A percentile compares a stretch with the other conserved stretches of the same genome.
Conservation (phyloP, 345 rosid species). For the Conringia planisiliqua region DNA sequence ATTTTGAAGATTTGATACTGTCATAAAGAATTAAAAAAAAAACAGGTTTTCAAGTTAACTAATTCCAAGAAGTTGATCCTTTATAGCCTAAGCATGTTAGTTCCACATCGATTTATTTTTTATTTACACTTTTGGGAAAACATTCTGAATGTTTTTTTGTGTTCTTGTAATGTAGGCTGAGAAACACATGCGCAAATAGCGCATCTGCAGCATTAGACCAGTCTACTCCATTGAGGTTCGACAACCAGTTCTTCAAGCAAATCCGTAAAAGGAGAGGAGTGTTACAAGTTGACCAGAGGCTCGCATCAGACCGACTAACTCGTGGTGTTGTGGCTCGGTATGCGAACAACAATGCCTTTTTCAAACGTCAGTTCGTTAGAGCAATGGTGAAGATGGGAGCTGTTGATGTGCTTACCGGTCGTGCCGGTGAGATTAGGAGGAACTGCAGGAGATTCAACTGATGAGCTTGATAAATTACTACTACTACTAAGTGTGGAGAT, state of each 20-base stretch:
- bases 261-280: slow-evolving; percentile 32
- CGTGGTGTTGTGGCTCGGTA: slow-evolving; percentile 33
- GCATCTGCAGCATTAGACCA: slow-evolving; percentile 30
- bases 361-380: slow-evolving; percentile 43
- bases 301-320: slow-evolving; percentile 13
- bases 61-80: background rate
- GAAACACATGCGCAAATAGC: slow-evolving; percentile 29
- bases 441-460: slow-evolving; percentile 56
- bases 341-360: slow-evolving; percentile 25
- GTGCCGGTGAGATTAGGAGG: slow-evolving; percentile 55
- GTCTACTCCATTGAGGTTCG: slow-evolving; percentile 31
- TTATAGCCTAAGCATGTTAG: too few relatives aligned
- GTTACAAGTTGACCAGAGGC: slow-evolving; percentile 32
- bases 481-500: background rate
- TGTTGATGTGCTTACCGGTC: slow-evolving; percentile 55
- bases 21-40: too few relatives aligned
- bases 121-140: background rate
- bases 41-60: too few relatives aligned
- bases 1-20: background rate
- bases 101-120: background rate
- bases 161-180: slow-evolving; percentile 10
- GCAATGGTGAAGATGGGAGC: slow-evolving; percentile 81
- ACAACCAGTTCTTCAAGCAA: slow-evolving; percentile 31
- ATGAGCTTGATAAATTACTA: background rate
- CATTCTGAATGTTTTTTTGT: background rate